Evolutionary conservation across 1,284 basidiomycete genomes (phyloP).

Genomic region (Uromyces viciae-fabae): DNA sequence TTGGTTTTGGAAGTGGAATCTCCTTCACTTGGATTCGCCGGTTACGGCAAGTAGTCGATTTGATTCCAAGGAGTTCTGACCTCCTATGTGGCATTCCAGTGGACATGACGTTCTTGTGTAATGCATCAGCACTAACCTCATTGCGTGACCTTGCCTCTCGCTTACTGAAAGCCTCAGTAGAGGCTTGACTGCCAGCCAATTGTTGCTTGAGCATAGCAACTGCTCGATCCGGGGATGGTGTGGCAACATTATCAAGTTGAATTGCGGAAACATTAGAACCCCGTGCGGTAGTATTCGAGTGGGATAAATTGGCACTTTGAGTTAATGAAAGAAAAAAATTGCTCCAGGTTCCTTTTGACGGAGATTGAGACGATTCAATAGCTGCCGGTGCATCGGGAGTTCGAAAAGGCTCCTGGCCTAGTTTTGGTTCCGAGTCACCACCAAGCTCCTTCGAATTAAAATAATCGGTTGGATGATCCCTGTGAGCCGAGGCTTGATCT

Average conservation of each 20-base stretch:
- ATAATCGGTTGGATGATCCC: constrained; percentile 30
- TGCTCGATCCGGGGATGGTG: constrained; percentile 28
- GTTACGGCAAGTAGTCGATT: background rate
- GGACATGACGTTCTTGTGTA: background rate
- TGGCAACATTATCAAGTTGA: background rate
- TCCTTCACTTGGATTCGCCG: background rate
- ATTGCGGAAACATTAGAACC: background rate
- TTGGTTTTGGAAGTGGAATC: background rate
- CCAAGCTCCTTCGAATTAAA: constrained; percentile 27
- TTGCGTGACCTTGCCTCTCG: background rate
- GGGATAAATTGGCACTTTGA: constrained; percentile 16
- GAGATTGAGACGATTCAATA: constrained; percentile 30
- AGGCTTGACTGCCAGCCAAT: constrained; percentile 2
- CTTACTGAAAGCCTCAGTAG: background rate
- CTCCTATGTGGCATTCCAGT: background rate
- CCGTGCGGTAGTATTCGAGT: background rate
- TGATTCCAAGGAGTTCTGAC: background rate
- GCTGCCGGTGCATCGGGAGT: constrained; percentile 10
- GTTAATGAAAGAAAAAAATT: constrained; percentile 36
- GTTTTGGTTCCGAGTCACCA: background rate
- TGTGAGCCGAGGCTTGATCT: background rate
- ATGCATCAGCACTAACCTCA: background rate
- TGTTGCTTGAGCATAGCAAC: constrained; percentile 37
- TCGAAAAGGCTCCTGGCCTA: background rate
- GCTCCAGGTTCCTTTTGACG: constrained; percentile 38